These are phyloP conservation scores for Apostasia shenzhenica DNA, from an alignment of 106 monocot genomes.

Conservation along the genomic window DNA sequence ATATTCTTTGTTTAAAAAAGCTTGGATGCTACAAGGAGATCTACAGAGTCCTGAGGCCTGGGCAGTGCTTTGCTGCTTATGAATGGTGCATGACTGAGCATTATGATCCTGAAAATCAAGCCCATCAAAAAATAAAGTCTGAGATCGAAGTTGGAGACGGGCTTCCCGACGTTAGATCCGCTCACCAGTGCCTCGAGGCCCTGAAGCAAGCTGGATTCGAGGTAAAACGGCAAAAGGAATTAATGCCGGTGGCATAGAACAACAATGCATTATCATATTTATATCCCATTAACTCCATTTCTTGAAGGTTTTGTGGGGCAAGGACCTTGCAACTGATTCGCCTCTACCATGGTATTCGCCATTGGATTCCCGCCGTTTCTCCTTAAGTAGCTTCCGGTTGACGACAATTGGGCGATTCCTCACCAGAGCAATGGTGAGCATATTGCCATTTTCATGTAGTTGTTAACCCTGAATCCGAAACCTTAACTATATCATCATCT, in stretches of 20 bases:
- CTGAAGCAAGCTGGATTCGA: constrained; percentile 87
- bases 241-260: neutral
- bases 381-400: constrained; percentile 79
- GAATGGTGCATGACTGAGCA: constrained; percentile 97
- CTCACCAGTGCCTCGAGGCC: constrained; percentile 73
- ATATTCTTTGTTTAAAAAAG: constrained; percentile 16
- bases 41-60: constrained; percentile 80
- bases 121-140: constrained; percentile 68
- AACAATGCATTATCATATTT: neutral
- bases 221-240: constrained; percentile 21
- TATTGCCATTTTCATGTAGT: neutral
- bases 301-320: constrained; percentile 70
- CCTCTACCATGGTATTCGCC: constrained; percentile 90
- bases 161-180: constrained; percentile 78
- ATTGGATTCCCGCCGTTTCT: constrained; percentile 66
- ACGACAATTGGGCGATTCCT: constrained; percentile 71
- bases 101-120: constrained; percentile 63
- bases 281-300: neutral
- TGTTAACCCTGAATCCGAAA: neutral
- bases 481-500: neutral
- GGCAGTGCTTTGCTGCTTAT: constrained; percentile 94
- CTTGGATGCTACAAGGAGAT: constrained; percentile 94
- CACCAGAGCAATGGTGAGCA: constrained; percentile 68
- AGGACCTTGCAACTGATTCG: constrained; percentile 84
- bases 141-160: constrained; percentile 98